Conservation (phyloP, 106 monocot species). For the Acorus calamus region DNA sequence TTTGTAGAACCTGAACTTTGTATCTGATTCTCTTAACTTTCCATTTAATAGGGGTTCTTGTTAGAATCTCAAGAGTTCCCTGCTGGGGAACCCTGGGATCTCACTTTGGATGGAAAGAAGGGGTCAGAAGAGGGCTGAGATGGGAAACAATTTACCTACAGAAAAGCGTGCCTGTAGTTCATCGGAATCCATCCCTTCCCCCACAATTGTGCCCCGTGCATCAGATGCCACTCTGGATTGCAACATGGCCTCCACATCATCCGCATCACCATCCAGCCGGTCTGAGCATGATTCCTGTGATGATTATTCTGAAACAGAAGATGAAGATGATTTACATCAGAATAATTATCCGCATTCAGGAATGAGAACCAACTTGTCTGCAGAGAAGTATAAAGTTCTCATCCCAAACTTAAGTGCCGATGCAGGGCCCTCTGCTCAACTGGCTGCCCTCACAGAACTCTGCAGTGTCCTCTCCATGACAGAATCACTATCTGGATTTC, state of each 20-base stretch:
- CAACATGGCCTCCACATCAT: neutral
- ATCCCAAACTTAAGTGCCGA: constrained; percentile 17
- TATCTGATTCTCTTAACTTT: too few species aligned
- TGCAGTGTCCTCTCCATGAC: constrained; percentile 53
- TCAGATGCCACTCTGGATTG: constrained; percentile 5
- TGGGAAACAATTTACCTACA: constrained; percentile 17
- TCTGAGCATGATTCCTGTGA: neutral
- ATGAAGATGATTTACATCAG: neutral
- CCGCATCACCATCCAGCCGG: constrained; percentile 2
- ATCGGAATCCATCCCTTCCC: constrained; percentile 6
- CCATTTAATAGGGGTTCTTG: too few species aligned
- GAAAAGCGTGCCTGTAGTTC: constrained; percentile 39
- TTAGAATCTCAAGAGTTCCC: too few species aligned
- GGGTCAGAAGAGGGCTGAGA: constrained; percentile 27
- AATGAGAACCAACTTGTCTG: neutral
- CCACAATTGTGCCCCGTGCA: neutral
- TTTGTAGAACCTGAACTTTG: too few species aligned
- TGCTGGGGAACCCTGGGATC: too few species aligned
- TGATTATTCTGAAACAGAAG: neutral
- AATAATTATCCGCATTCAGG: neutral
- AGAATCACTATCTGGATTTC: constrained; percentile 20
- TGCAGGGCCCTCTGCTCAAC: constrained; percentile 9
- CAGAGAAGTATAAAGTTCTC: constrained; percentile 28
- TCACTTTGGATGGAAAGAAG: constrained; percentile 23
- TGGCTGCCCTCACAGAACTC: constrained; percentile 43